Evolutionary conservation across 352 stramenopile genomes (phyloP), one percentile per base, ranked within the genome.

Genomic region (Pythium aphanidermatum): DNA sequence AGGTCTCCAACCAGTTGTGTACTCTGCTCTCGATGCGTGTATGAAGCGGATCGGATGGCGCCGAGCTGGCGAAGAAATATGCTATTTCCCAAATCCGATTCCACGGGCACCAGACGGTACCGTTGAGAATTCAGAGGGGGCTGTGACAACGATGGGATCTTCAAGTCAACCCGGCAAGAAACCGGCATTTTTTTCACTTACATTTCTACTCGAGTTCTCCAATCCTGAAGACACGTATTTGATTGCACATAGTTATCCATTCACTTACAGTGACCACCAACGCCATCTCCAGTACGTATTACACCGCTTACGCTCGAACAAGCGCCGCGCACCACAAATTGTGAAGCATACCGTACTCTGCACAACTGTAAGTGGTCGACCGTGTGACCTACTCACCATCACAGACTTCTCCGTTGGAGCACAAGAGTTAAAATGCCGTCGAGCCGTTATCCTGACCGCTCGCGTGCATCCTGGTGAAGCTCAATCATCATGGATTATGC

Each of bases 401-500:
- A 73, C 75, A 0, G 68, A 88, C 20, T 87, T 82, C 41, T 40
- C 46, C 9, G 35, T 54, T 7, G 54, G 52, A 10, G 33, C 25
- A 0, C 53, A 60, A 29, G 74, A 84, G 27, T 23, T 80, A 6
- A 49, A 62, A 17, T 25, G 31, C 2, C 55, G 75, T 4, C 63
- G 57, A 32, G 62, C 68, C 17, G 60, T 97, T 19, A 64, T 97
- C 6, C 64, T 97, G 10, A 95, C 79, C 0, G 83, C 85, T 7
- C 74, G 89, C 0, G 89, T 97, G 1, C 89, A 97, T 56, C 89
- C 88, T 10, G 92, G 92, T 23, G 92, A 98, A 51, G 62, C 76
- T 2, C 87, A 96, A 52, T 75, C 91, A 2, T 96, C 80, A 19
- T 98, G 86, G 90, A 95, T 98, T 73, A 96, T 98, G 92, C 77